Percentiles rank a stretch among this genome's conserved stretches.
Evolutionary conservation across 768 basidiomycete species (phyloP).

Genomic region (Hypholoma fasciculare): DNA sequence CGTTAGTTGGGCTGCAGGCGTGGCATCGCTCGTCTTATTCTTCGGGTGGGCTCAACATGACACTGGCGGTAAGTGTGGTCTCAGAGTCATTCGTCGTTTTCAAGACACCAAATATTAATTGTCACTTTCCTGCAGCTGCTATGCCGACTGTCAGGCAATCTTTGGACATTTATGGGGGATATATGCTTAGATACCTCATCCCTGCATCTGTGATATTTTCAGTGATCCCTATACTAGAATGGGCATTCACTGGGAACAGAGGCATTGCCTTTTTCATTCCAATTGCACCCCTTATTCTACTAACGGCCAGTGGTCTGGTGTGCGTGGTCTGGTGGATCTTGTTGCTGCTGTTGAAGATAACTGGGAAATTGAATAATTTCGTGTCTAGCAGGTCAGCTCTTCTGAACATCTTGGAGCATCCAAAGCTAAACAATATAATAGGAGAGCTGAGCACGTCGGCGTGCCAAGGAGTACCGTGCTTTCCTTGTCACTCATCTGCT

Average conservation of each 20-base stretch:
- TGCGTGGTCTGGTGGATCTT: constrained; percentile 59
- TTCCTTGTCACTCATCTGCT: constrained; percentile 60
- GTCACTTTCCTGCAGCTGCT: constrained; percentile 25
- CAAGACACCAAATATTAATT: background rate
- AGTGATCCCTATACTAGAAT: constrained; percentile 54
- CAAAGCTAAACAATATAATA: constrained; percentile 3
- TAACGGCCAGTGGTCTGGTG: constrained; percentile 68
- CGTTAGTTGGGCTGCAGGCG: constrained; percentile 71
- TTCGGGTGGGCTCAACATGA: constrained; percentile 46
- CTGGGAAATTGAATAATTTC: constrained; percentile 31
- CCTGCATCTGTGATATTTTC: constrained; percentile 44
- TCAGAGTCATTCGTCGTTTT: background rate
- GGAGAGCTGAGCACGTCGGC: constrained; percentile 34
- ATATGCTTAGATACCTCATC: constrained; percentile 42
- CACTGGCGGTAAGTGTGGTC: constrained; percentile 22
- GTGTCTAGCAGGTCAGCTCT: constrained; percentile 37
- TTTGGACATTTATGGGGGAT: constrained; percentile 41
- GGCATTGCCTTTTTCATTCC: constrained; percentile 48
- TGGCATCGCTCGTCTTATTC: constrained; percentile 61
- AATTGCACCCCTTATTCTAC: constrained; percentile 56
- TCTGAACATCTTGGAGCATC: background rate
- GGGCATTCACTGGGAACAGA: constrained; percentile 60
- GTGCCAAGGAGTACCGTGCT: constrained; percentile 49
- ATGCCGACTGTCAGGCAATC: constrained; percentile 53
- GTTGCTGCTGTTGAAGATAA: constrained; percentile 43